Evolutionary conservation across 1,139 yeast genomes (phyloP).

Genomic region (Martiniozyma asiatica): DNA sequence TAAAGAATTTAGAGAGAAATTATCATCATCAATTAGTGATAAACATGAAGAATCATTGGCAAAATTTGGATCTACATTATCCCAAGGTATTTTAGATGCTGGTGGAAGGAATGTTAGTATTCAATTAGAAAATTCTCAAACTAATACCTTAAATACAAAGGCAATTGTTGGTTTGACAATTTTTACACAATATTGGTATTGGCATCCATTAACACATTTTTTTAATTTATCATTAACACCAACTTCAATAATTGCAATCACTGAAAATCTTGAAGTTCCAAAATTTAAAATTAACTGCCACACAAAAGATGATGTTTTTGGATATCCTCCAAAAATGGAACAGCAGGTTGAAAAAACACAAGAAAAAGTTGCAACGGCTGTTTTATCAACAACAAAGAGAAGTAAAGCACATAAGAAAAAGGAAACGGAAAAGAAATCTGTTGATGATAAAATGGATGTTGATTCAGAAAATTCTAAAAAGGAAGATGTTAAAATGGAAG

Average conservation of each 20-base stretch:
- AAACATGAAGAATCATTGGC: slow-evolving; percentile 97
- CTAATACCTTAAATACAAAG: slow-evolving; percentile 80
- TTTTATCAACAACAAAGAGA: slow-evolving; percentile 88
- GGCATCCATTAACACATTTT: slow-evolving; percentile 97
- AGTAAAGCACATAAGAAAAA: slow-evolving; percentile 79
- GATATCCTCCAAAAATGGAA: slow-evolving; percentile 82
- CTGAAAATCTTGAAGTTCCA: slow-evolving; percentile 79
- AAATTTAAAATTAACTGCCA: slow-evolving; percentile 73
- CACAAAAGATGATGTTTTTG: slow-evolving; percentile 68
- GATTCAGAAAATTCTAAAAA: slow-evolving; percentile 19
- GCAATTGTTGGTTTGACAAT: slow-evolving; percentile 88
- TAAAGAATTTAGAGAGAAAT: slow-evolving; percentile 58
- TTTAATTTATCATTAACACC: slow-evolving; percentile 87
- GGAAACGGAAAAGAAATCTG: slow-evolving; percentile 29
- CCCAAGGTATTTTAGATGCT: slow-evolving; percentile 97
- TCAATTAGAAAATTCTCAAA: slow-evolving; percentile 77
- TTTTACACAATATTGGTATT: slow-evolving; percentile 93
- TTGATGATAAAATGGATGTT: slow-evolving; percentile 27
- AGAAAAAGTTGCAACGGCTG: slow-evolving; percentile 87
- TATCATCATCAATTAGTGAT: slow-evolving; percentile 64
- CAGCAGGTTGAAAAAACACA: slow-evolving; percentile 74
- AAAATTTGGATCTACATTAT: slow-evolving; percentile 92
- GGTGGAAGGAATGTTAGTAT: slow-evolving; percentile 98
- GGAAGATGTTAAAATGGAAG: slow-evolving; percentile 13
- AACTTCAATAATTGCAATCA: slow-evolving; percentile 80